phyloP scores from a whole-genome alignment of 1,139 yeast genomes.

The Sugiyamaella pinicola region DNA sequence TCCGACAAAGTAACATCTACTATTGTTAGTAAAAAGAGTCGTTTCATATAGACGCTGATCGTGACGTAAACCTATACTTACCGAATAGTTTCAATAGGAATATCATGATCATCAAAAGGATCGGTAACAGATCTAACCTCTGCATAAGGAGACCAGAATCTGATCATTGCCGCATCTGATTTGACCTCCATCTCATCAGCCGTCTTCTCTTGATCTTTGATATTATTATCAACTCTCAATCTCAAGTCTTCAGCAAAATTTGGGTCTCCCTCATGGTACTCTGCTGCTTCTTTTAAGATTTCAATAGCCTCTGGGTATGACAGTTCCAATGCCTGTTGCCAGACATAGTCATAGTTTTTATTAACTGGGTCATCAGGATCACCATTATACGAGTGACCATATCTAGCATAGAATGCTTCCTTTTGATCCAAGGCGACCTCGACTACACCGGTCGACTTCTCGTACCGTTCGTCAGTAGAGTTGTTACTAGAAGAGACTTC shows the following conservation, averaged over 20 bases:
- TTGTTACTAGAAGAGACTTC: not conserved
- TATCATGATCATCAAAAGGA: slow-evolving; percentile 51
- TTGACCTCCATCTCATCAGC: slow-evolving; percentile 35
- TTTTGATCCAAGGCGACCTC: slow-evolving; percentile 14
- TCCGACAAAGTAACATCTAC: slow-evolving; percentile 52
- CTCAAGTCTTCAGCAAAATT: slow-evolving; percentile 48
- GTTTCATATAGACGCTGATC: not conserved
- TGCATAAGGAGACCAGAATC: slow-evolving; percentile 54
- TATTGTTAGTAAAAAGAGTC: slow-evolving; percentile 42
- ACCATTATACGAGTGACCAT: slow-evolving; percentile 18
- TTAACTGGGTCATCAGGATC: slow-evolving; percentile 10
- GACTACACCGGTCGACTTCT: slow-evolving; percentile 5
- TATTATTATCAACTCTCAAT: not conserved
- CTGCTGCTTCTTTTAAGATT: slow-evolving; percentile 46
- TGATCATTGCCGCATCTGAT: slow-evolving; percentile 50
- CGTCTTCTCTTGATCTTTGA: slow-evolving; percentile 4
- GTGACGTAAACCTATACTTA: slow-evolving; percentile 11
- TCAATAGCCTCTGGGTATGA: slow-evolving; percentile 47
- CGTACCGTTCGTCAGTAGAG: not conserved
- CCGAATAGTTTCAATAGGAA: slow-evolving; percentile 58
- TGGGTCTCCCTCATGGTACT: slow-evolving; percentile 51
- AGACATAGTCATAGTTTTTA: slow-evolving; percentile 12
- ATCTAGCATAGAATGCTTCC: slow-evolving; percentile 18
- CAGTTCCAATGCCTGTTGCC: slow-evolving; percentile 31
- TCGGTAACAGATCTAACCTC: slow-evolving; percentile 53